phyloP scores from a whole-genome alignment of 176 grass and related monocot species.

The Leersia perrieri region DNA sequence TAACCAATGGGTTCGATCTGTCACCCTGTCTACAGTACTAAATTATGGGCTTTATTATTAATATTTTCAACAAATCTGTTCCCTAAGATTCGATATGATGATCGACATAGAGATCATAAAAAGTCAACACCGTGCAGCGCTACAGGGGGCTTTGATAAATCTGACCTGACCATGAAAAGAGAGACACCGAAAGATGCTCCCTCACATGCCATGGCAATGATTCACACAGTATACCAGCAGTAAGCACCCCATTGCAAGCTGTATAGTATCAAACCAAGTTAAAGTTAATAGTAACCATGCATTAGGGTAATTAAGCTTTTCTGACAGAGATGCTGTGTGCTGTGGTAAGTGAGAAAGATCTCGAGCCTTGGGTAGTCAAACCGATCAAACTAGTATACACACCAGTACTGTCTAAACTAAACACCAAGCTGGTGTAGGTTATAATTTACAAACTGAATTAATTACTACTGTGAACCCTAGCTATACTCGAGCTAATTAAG shows the following conservation, averaged over 20 bases:
- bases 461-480: background rate
- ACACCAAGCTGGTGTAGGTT: background rate
- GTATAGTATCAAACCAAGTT: background rate
- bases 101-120: background rate
- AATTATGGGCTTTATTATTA: background rate
- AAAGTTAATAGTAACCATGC: background rate
- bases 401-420: background rate
- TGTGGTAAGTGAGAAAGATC: background rate
- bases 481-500: background rate
- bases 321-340: background rate
- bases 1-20: background rate
- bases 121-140: conserved; percentile 19
- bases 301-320: background rate
- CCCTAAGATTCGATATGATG: conserved; percentile 17
- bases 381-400: too few relatives aligned
- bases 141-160: background rate
- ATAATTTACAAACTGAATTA: background rate
- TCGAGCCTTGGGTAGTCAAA: background rate
- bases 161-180: background rate
- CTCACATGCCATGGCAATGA: background rate
- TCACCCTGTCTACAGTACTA: background rate
- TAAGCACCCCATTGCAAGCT: background rate
- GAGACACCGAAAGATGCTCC: background rate
- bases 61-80: background rate
- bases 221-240: background rate